These are phyloP conservation scores for Stylosanthes scabra DNA, from an alignment of 331 rosid species.

Conservation along the genomic window DNA sequence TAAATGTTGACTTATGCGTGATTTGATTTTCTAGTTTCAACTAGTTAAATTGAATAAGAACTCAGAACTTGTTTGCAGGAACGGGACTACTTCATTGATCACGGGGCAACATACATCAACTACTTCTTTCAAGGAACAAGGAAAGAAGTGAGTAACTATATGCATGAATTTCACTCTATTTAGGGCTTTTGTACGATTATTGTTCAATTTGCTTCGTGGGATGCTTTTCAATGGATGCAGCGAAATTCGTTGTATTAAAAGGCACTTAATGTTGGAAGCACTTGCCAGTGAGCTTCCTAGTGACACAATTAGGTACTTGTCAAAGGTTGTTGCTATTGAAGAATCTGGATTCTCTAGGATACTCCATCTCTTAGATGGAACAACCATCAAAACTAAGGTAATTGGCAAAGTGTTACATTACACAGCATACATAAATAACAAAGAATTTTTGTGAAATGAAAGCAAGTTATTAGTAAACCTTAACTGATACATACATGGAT, in stretches of 20 bases:
- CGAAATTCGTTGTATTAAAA: constrained; percentile 64
- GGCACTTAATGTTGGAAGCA: constrained; percentile 57
- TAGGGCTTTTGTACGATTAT: neutral
- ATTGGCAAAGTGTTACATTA: neutral
- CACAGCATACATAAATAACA: too few species aligned
- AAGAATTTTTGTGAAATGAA: too few species aligned
- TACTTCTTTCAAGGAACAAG: constrained; percentile 24
- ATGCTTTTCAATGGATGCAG: constrained; percentile 27
- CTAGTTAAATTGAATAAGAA: too few species aligned
- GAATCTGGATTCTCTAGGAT: constrained; percentile 57
- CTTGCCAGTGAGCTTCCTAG: constrained; percentile 69
- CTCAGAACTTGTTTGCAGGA: constrained; percentile 42
- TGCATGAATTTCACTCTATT: neutral
- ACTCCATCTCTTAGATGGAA: constrained; percentile 73
- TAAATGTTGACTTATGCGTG: too few species aligned
- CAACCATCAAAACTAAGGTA: constrained; percentile 69
- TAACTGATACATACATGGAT: too few species aligned
- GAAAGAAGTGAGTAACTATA: constrained; percentile 48
- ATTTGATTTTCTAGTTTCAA: too few species aligned
- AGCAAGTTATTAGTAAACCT: too few species aligned
- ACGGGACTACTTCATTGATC: constrained; percentile 39
- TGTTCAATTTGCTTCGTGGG: neutral
- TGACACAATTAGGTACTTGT: constrained; percentile 63
- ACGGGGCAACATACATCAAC: constrained; percentile 37
- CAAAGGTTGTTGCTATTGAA: constrained; percentile 71